phyloP scores from a whole-genome alignment of 768 basidiomycete genomes.

The Pisolithus sp. region DNA sequence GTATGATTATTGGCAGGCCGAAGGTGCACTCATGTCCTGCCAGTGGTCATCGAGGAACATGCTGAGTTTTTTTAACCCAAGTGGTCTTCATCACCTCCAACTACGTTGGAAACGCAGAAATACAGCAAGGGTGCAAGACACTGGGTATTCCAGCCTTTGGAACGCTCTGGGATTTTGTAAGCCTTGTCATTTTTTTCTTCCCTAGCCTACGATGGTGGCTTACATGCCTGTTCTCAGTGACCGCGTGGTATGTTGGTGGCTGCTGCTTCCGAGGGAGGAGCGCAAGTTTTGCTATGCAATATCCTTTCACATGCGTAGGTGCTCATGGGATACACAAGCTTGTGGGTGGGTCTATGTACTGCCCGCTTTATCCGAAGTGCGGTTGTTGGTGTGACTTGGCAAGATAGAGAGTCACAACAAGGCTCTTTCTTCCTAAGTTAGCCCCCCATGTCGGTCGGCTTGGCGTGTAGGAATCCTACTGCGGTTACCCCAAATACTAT shows the following conservation, averaged over 20 bases:
- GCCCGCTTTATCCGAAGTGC: not conserved
- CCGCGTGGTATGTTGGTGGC: not conserved
- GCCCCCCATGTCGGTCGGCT: too few relatives aligned
- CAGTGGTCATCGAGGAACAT: not conserved
- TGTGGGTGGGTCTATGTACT: not conserved
- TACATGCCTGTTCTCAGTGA: constrained; percentile 16
- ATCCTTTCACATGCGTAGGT: constrained; percentile 2
- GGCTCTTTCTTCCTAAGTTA: not conserved
- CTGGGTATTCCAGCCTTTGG: constrained; percentile 63
- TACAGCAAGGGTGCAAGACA: constrained; percentile 72
- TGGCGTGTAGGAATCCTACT: too few relatives aligned
- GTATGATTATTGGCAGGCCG: constrained; percentile 64
- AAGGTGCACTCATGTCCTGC: constrained; percentile 36
- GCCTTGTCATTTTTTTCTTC: constrained; percentile 7
- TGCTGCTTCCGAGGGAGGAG: too few relatives aligned
- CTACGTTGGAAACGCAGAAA: constrained; percentile 68
- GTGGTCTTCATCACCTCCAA: constrained; percentile 86
- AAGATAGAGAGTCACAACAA: not conserved
- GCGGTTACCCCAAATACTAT: too few relatives aligned
- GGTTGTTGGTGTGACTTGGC: not conserved
- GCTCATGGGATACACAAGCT: constrained; percentile 2
- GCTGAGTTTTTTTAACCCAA: constrained; percentile 12
- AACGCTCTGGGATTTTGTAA: constrained; percentile 65
- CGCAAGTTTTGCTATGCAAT: too few relatives aligned
- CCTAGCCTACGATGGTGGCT: constrained; percentile 1